These are phyloP conservation scores for Articulospora tetracladia DNA, from an alignment of 495 filamentous ascomycete genomes.

Conservation along the genomic window DNA sequence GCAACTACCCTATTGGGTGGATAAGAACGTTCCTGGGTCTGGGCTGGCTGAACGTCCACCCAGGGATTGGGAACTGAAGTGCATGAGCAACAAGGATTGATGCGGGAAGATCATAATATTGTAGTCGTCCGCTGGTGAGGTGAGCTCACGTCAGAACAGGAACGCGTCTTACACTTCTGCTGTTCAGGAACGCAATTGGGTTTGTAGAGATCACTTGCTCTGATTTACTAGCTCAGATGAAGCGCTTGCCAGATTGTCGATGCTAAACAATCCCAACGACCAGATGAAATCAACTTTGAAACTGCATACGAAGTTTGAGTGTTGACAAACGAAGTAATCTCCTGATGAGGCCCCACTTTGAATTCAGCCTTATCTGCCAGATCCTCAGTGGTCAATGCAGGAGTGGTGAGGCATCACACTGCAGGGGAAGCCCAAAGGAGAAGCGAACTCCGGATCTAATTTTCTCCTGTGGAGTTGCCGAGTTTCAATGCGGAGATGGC, in stretches of 20 bases:
- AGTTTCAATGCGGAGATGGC: neutral
- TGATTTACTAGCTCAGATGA: no score
- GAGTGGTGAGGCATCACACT: neutral
- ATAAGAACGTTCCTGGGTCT: neutral
- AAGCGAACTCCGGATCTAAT: neutral
- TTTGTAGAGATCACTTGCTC: no score
- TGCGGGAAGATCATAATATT: neutral
- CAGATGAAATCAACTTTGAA: no score
- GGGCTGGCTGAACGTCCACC: neutral
- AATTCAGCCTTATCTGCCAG: neutral
- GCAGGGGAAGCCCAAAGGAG: neutral
- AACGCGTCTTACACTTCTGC: neutral
- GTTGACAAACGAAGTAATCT: neutral
- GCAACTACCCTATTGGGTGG: neutral
- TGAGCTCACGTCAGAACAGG: neutral
- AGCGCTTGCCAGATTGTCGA: no score
- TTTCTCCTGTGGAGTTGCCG: neutral
- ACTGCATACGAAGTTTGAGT: neutral
- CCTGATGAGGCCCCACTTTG: neutral
- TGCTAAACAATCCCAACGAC: no score
- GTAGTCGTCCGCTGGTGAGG: neutral
- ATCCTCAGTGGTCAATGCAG: neutral
- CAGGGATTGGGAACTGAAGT: neutral
- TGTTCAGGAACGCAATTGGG: no score
- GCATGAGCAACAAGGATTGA: neutral